These are phyloP conservation scores for Zychaea mexicana DNA, from an alignment of 371 early-diverging fungal genomes.

Conservation along the genomic window DNA sequence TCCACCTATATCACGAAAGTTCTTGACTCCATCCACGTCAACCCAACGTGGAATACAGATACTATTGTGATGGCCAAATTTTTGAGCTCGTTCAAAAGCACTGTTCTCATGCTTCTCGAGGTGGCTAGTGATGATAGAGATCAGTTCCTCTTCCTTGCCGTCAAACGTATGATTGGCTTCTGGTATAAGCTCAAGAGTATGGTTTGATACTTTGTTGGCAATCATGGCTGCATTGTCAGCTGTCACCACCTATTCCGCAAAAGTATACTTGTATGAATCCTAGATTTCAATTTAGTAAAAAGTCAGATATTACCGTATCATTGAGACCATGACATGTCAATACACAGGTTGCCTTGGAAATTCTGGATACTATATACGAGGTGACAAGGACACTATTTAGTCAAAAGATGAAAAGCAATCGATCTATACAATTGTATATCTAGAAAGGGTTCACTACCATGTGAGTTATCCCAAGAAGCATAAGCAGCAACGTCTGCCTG, in stretches of 20 bases:
- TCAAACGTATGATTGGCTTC: slow-evolving; percentile 61
- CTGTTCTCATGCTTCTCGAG: slow-evolving; percentile 46
- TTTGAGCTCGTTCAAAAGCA: slow-evolving; percentile 40
- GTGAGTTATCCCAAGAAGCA: slow-evolving; percentile 41
- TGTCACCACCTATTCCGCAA: slow-evolving; percentile 52
- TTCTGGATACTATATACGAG: slow-evolving; percentile 32
- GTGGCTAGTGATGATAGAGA: slow-evolving; percentile 36
- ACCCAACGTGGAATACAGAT: slow-evolving; percentile 44
- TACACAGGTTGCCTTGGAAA: slow-evolving; percentile 59
- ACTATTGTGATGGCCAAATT: slow-evolving; percentile 28
- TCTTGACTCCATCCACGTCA: slow-evolving; percentile 61
- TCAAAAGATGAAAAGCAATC: neutral
- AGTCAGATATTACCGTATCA: slow-evolving; percentile 30
- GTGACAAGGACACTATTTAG: neutral
- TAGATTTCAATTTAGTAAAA: neutral
- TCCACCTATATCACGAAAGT: slow-evolving; percentile 67
- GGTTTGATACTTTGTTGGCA: slow-evolving; percentile 54
- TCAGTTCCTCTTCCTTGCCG: slow-evolving; percentile 46
- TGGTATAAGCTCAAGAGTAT: slow-evolving; percentile 51
- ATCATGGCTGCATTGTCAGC: slow-evolving; percentile 55
- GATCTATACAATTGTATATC: neutral
- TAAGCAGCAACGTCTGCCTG: slow-evolving; percentile 37
- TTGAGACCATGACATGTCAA: slow-evolving; percentile 61
- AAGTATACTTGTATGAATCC: neutral
- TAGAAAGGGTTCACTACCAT: slow-evolving; percentile 31